Evolutionary conservation across 805 yeast species (phyloP), one percentile per base, ranked within the genome.

Genomic region (Metschnikowia matae): DNA sequence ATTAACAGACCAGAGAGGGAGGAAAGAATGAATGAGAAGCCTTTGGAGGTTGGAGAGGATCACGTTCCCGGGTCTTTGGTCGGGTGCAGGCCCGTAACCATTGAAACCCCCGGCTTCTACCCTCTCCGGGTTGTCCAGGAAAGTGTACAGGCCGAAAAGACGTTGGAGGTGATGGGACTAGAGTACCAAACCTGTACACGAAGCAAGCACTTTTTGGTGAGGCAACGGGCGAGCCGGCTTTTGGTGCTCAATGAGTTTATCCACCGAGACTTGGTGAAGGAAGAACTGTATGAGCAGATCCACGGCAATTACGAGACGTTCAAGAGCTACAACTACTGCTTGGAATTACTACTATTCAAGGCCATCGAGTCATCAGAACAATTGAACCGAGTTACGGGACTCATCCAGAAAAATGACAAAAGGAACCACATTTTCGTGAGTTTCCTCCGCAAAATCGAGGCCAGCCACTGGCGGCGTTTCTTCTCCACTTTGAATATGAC

Each of bases 381-480:
- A 55, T 42, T 57, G 36, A 46, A 32, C 4, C 49, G 35, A 18
- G 52, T 57, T n/a, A 48, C 48, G 29, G 47, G 46, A 15, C 55
- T 69, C 31, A 58, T 68, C 3, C 52, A 59, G 34, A 40, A 35
- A 18, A 51, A 49, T 17, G 48, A 48, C 7, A 47, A 53, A 11
- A 55, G 63, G 4, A 69, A 66, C 48, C 59, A 60, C 4, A 71
- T 80, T n/a, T 74, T 73, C 48, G 68, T 80, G 42, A 79, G 77
- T 52, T 81, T 85, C 56, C 77, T 84, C 33, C 66, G 87, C 32
- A 82, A 82, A 53, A 81, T 81, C 14, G 87, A 82, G 57, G 71
- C 77, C 44, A 73, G 69, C 38, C 78, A 77, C 59, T 82, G 87
- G 87, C 46, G 64, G 4, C 62, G 60, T n/a, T 79, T 79, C 50